A percentile compares a stretch with the other conserved stretches of the same genome.
Conservation (phyloP, 768 basidiomycete genomes). For the Boletellus sp. region DNA sequence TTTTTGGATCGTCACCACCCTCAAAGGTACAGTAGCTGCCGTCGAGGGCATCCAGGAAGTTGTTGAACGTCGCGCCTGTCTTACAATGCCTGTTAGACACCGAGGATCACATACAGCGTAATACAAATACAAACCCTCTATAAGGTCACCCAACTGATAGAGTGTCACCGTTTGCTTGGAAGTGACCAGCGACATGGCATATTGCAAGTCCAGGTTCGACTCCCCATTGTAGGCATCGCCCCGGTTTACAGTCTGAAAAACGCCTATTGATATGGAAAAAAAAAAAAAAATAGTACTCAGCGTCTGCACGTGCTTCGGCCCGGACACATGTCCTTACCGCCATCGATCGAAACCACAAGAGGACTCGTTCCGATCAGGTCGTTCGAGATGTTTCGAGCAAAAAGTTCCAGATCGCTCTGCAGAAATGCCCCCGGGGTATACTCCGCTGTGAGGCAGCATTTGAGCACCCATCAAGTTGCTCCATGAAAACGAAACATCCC, state of each 20-base stretch:
- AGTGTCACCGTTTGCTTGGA: slow-evolving; percentile 29
- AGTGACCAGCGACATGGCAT: slow-evolving; percentile 31
- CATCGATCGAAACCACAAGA: slow-evolving; percentile 33
- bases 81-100: neutral
- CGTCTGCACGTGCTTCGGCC: neutral
- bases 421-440: slow-evolving; percentile 33
- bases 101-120: neutral
- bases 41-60: slow-evolving; percentile 35
- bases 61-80: slow-evolving; percentile 31
- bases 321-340: slow-evolving; percentile 33
- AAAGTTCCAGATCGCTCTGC: slow-evolving; percentile 31
- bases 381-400: slow-evolving; percentile 21
- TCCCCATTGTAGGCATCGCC: slow-evolving; percentile 25
- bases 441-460: slow-evolving; percentile 11
- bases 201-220: slow-evolving; percentile 32
- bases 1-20: slow-evolving; percentile 32
- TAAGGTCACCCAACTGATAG: slow-evolving; percentile 32
- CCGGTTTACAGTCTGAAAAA: slow-evolving; percentile 20
- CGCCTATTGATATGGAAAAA: slow-evolving; percentile 20
- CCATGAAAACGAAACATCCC: neutral
- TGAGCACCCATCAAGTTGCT: neutral
- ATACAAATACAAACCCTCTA: slow-evolving; percentile 15
- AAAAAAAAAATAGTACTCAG: neutral
- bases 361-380: slow-evolving; percentile 27
- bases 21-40: slow-evolving; percentile 33